Percentiles rank a stretch among this genome's conserved stretches.
These are phyloP conservation scores for Coccinonectria pachysandricola DNA, from an alignment of 2,329 filamentous ascomycete genomes.

Conservation along the genomic window DNA sequence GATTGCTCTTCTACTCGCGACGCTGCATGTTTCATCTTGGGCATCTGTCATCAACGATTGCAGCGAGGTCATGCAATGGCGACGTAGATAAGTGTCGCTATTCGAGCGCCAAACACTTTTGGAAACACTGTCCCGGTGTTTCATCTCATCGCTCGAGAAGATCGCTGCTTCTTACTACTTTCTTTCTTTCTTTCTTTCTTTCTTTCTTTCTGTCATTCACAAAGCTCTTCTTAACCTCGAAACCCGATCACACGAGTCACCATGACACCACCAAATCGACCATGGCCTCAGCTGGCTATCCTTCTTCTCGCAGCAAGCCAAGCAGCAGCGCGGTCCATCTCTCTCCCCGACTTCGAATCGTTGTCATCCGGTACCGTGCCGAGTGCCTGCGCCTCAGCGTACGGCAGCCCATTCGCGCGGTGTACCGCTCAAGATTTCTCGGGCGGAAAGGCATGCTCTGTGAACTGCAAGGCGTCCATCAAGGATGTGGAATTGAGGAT, in stretches of 20 bases:
- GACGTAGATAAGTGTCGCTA: no score
- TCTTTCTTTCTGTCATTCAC: background rate
- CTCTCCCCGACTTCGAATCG: constrained; percentile 30
- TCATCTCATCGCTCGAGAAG: no score
- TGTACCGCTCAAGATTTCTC: constrained; percentile 29
- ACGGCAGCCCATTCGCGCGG: constrained; percentile 29
- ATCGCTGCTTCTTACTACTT: constrained; percentile 7
- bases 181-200: constrained; percentile 2
- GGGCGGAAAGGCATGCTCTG: constrained; percentile 26
- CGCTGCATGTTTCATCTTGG: no score
- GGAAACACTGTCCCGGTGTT: no score
- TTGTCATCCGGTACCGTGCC: constrained; percentile 28
- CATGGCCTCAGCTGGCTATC: constrained; percentile 15
- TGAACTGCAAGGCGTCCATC: constrained; percentile 23
- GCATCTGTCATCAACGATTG: no score
- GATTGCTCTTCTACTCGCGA: no score
- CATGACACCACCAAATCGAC: constrained; percentile 9
- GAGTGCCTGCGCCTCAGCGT: constrained; percentile 29
- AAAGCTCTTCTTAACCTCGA: constrained; percentile 1
- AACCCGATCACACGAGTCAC: constrained; percentile 4
- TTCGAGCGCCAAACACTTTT: no score
- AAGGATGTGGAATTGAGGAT: constrained; percentile 19
- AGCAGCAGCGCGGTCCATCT: constrained; percentile 16
- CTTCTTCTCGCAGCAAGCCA: constrained; percentile 14
- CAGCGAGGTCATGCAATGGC: no score